phyloP scores from a whole-genome alignment of 352 stramenopile genomes.

The Pythium grandisporangium region DNA sequence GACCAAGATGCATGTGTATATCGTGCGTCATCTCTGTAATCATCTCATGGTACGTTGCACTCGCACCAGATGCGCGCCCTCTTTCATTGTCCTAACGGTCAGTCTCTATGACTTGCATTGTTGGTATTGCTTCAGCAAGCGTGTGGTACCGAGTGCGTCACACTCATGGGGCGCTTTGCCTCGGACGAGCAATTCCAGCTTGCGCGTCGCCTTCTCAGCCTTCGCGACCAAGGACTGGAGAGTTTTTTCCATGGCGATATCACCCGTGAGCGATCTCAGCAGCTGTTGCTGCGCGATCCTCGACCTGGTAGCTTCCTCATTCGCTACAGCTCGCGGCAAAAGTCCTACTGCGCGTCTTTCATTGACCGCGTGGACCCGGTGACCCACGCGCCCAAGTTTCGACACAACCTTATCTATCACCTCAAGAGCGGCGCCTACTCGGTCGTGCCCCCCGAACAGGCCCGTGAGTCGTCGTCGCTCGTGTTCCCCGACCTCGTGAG shows the following conservation, averaged over 20 bases:
- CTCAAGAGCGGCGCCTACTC: conserved; percentile 56
- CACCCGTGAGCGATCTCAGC: conserved; percentile 33
- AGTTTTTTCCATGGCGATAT: conserved; percentile 78
- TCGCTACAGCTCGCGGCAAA: conserved; percentile 52
- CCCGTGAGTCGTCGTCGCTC: conserved; percentile 33
- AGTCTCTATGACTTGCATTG: not conserved
- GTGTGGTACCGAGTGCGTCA: conserved; percentile 40
- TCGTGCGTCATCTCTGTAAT: conserved; percentile 64
- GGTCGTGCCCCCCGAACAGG: conserved; percentile 33
- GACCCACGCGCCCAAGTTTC: conserved; percentile 25
- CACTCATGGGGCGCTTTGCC: conserved; percentile 35
- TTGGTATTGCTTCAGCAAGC: conserved; percentile 25
- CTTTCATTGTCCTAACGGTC: not conserved
- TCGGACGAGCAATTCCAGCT: conserved; percentile 64
- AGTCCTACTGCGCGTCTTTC: conserved; percentile 66
- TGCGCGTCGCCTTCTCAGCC: conserved; percentile 34
- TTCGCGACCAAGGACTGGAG: conserved; percentile 50
- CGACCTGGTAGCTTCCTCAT: conserved; percentile 57
- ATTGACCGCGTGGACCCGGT: conserved; percentile 34
- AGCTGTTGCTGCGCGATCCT: conserved; percentile 20
- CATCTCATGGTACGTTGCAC: conserved; percentile 63
- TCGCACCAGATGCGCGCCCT: no score
- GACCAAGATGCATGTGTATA: conserved; percentile 44
- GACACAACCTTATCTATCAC: conserved; percentile 68
- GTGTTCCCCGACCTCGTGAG: conserved; percentile 65